Conservation (phyloP, 768 basidiomycete species). For the Pilatotrama ljubarskyi region DNA sequence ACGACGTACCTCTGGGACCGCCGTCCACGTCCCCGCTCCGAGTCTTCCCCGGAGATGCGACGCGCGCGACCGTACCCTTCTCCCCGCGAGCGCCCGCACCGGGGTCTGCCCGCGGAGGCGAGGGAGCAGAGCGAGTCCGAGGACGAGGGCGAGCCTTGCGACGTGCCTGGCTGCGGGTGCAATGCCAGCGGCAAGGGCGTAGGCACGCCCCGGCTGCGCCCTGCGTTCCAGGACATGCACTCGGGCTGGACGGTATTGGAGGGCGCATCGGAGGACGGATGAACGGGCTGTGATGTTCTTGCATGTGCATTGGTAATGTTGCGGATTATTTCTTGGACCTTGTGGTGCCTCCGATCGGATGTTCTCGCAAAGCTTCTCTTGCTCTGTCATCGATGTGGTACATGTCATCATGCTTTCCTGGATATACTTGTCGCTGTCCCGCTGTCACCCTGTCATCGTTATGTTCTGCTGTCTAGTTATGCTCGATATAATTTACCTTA, state of each 20-base stretch:
- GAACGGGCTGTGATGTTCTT: not conserved
- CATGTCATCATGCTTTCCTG: too few relatives aligned
- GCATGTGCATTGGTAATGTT: too few relatives aligned
- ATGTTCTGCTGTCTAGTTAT: too few relatives aligned
- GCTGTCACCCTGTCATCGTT: too few relatives aligned
- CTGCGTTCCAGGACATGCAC: conserved; percentile 22
- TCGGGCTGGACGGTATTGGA: conserved; percentile 11
- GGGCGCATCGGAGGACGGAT: conserved; percentile 2
- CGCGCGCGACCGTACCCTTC: conserved; percentile 9
- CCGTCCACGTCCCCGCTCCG: not conserved
- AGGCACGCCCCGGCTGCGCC: conserved; percentile 22
- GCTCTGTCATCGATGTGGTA: too few relatives aligned
- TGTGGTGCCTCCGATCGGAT: too few relatives aligned
- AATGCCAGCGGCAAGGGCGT: conserved; percentile 2
- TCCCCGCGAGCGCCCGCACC: not conserved
- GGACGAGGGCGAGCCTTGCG: not conserved
- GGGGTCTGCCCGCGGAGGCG: not conserved
- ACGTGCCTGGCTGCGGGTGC: conserved; percentile 18
- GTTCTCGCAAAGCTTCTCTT: too few relatives aligned
- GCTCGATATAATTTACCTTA: too few relatives aligned
- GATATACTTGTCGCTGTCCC: too few relatives aligned
- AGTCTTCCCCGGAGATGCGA: conserved; percentile 7
- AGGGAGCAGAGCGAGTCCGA: not conserved
- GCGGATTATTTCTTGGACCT: too few relatives aligned
- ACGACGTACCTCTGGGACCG: conserved; percentile 2